Evolutionary conservation across 1,284 basidiomycete species (phyloP), one percentile per base, ranked within the genome.

Genomic region (Ganoderma boninense): DNA sequence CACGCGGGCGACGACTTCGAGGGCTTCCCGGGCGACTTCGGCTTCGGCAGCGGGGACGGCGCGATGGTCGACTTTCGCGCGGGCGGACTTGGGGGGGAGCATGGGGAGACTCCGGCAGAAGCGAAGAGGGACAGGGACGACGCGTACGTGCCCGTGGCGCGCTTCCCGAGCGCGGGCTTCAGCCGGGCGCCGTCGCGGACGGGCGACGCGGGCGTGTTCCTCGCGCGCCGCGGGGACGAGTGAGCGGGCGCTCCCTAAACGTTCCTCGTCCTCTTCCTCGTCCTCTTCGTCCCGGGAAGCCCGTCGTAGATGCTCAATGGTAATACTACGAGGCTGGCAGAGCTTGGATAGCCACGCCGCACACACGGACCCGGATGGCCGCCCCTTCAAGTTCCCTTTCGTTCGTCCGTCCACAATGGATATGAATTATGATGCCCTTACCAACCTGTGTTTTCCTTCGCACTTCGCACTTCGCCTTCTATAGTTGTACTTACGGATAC

Each of bases 151-250:
- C 67, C 69, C 13, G 75, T 71, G 1, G 56, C 74, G 16, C 69
- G 70, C n/a, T 81, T 81, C 76, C 80, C 80, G 23, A 80, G 77
- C 68, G 73, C 75, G 6, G 80, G 80, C 4, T 70, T 81, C 32
- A 69, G 74, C 43, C 78, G 78, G 26, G 61, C 75, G 23, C 74
- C 75, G 60, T 67, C 79, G 49, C 77, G 77, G 64, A 80, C 78
- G 66, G 79, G 80, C 71, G 79, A 80, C 66, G 77, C 76, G 73
- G 80, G 80, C 43, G 80, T 80, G 44, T 79, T 80, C 74, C 74
- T 81, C 10, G 80, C 80, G 16, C 73, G 74, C 8, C 68, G 80
- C 23, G 80, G 79, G 4, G 78, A 80, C 38, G 72, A 77, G 66
- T 77, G 67, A 75, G 49, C 23, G 1, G 2, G n/a, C 14, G 18